These are phyloP conservation scores for Suaeda aralocaspica DNA, from an alignment of 148 eudicot species.

Conservation along the genomic window DNA sequence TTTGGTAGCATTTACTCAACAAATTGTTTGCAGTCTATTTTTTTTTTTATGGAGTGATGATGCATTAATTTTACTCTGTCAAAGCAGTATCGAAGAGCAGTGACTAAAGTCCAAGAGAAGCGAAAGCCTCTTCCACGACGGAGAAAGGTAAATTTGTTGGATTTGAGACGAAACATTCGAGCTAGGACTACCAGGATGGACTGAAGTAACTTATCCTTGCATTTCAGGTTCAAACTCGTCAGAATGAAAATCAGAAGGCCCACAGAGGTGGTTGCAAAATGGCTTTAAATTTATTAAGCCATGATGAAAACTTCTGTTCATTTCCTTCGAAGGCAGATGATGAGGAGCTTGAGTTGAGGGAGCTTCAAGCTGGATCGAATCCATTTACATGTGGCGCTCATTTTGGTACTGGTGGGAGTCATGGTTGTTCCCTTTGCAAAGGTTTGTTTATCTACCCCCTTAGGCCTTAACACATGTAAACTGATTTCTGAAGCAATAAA, in stretches of 20 bases:
- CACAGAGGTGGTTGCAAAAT: conserved; percentile 60
- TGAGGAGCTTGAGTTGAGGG: conserved; percentile 88
- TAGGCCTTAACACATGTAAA: background rate
- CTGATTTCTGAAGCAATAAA: too few relatives aligned
- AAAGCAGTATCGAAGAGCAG: conserved; percentile 43
- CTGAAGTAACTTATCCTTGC: conserved; percentile 12
- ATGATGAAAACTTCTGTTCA: conserved; percentile 41
- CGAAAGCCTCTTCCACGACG: conserved; percentile 40
- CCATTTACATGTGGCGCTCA: conserved; percentile 68
- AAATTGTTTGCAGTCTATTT: conserved; percentile 1
- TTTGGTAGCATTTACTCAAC: conserved; percentile 6
- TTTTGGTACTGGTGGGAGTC: conserved; percentile 50
- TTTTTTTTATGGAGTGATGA: conserved; percentile 2
- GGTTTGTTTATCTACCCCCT: conserved; percentile 36
- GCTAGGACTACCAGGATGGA: conserved; percentile 12
- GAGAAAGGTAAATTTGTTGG: conserved; percentile 44
- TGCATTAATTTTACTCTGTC: conserved; percentile 3
- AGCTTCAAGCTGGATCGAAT: conserved; percentile 65
- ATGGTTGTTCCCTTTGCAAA: conserved; percentile 91
- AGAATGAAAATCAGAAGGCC: conserved; percentile 39
- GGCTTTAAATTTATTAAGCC: conserved; percentile 42
- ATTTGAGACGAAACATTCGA: background rate
- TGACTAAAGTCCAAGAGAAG: conserved; percentile 42
- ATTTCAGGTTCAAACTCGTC: conserved; percentile 41
- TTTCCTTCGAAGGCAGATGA: conserved; percentile 59